A percentile compares a stretch with the other conserved stretches of the same genome.
phyloP scores from a whole-genome alignment of 1,284 basidiomycete species.

The Apiotrichum porosum region DNA sequence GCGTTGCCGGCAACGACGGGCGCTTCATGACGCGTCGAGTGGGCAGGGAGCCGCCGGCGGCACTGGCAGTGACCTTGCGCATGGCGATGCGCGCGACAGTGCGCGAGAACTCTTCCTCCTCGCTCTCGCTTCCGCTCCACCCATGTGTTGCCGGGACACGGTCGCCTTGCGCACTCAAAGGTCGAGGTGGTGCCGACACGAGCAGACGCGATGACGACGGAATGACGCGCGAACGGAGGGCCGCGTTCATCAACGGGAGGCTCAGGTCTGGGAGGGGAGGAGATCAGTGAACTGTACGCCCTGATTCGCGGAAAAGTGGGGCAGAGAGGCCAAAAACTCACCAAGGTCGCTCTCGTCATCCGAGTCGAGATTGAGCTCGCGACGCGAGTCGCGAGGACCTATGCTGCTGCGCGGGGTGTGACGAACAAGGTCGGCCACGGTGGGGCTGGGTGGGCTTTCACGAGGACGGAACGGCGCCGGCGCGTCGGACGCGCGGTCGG shows the following conservation, averaged over 20 bases:
- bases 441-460: conserved; percentile 8
- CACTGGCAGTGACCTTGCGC: conserved; percentile 14
- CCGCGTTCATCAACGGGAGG: conserved; percentile 26
- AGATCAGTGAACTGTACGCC: not conserved
- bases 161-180: not conserved
- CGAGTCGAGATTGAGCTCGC: conserved; percentile 5
- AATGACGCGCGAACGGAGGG: conserved; percentile 29
- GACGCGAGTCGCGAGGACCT: not conserved
- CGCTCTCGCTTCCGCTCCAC: conserved; percentile 38
- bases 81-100: conserved; percentile 20
- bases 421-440: conserved; percentile 13
- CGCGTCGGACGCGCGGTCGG: not conserved
- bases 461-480: not conserved
- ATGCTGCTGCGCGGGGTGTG: conserved; percentile 2
- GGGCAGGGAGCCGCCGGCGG: not conserved
- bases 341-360: conserved; percentile 38
- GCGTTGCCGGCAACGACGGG: conserved; percentile 7
- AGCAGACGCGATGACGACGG: conserved; percentile 20
- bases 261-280: conserved; percentile 26
- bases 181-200: not conserved
- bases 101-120: conserved; percentile 37
- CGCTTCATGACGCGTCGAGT: conserved; percentile 8
- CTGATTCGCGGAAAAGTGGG: no score
- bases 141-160: no score
- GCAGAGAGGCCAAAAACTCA: no score